Conservation (phyloP, 202 grass and related monocot genomes). For the Musa balbisiana region DNA sequence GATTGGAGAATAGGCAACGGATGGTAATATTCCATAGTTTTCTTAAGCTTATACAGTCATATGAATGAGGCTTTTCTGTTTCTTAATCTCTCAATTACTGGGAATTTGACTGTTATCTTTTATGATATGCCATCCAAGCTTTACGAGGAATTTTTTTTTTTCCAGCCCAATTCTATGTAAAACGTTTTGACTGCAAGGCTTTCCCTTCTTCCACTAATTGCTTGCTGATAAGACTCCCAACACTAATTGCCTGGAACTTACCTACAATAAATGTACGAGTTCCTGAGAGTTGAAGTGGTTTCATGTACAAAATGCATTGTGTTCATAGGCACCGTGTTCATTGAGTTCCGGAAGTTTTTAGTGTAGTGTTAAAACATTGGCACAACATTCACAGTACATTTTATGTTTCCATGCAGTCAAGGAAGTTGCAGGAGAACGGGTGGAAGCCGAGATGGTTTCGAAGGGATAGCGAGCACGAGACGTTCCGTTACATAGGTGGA, state of each 20-base stretch:
- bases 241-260: too few species aligned
- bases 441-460: slow-evolving; percentile 94
- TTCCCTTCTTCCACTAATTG: background rate
- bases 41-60: background rate
- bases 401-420: slow-evolving; percentile 43
- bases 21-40: slow-evolving; percentile 31
- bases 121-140: background rate
- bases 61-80: background rate
- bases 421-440: slow-evolving; percentile 86
- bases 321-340: too few species aligned
- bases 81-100: background rate
- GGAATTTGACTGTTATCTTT: background rate
- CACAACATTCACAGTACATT: too few species aligned
- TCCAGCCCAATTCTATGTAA: background rate
- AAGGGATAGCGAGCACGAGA: slow-evolving; percentile 46
- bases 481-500: slow-evolving; percentile 68
- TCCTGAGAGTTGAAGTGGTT: too few species aligned
- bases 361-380: too few species aligned
- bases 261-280: too few species aligned
- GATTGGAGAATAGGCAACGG: slow-evolving; percentile 44
- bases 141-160: too few species aligned
- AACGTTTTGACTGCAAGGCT: background rate
- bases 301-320: too few species aligned
- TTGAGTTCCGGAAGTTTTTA: too few species aligned
- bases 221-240: too few species aligned